These are phyloP conservation scores for Amauroascus verrucosus DNA, from an alignment of 2,329 filamentous ascomycete species.

Conservation along the genomic window DNA sequence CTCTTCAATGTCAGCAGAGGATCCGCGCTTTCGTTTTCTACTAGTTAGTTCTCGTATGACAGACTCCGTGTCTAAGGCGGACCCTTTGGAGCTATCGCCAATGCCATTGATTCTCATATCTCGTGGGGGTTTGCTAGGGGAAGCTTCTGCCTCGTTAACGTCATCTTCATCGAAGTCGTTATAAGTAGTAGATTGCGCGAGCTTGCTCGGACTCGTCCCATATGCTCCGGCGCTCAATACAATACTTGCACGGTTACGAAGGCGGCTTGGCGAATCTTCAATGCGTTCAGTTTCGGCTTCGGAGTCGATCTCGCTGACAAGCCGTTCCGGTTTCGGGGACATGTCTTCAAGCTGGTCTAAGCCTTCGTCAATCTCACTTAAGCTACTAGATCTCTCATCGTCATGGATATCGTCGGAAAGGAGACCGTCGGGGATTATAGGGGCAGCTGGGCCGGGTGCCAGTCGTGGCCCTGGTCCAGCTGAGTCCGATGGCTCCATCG, in stretches of 20 bases:
- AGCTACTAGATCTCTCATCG: conserved; percentile 73
- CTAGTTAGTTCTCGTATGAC: conserved; percentile 22
- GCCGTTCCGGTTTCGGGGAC: conserved; percentile 41
- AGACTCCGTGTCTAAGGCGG: conserved; percentile 22
- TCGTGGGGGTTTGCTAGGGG: conserved; percentile 31
- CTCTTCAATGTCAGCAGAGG: conserved; percentile 18
- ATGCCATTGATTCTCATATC: conserved; percentile 27
- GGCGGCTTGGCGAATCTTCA: conserved; percentile 70
- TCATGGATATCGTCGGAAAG: conserved; percentile 39
- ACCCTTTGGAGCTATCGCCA: conserved; percentile 18
- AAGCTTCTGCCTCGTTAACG: conserved; percentile 27
- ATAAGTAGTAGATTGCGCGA: conserved; percentile 49
- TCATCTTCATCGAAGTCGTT: conserved; percentile 32
- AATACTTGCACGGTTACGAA: conserved; percentile 50
- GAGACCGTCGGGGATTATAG: conserved; percentile 5
- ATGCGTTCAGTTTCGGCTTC: conserved; percentile 93
- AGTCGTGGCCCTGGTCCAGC: background rate
- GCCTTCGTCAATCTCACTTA: conserved; percentile 85
- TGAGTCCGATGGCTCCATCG: conserved; percentile 7
- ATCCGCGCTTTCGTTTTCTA: conserved; percentile 35
- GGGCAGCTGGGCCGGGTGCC: background rate
- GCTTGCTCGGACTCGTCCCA: conserved; percentile 66
- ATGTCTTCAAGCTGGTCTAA: conserved; percentile 49
- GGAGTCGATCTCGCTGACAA: conserved; percentile 56
- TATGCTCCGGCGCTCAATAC: conserved; percentile 51